Percentiles rank a stretch among this genome's conserved stretches.
These are phyloP conservation scores for Amanita rimosa DNA, from an alignment of 768 basidiomycete species.

Conservation along the genomic window DNA sequence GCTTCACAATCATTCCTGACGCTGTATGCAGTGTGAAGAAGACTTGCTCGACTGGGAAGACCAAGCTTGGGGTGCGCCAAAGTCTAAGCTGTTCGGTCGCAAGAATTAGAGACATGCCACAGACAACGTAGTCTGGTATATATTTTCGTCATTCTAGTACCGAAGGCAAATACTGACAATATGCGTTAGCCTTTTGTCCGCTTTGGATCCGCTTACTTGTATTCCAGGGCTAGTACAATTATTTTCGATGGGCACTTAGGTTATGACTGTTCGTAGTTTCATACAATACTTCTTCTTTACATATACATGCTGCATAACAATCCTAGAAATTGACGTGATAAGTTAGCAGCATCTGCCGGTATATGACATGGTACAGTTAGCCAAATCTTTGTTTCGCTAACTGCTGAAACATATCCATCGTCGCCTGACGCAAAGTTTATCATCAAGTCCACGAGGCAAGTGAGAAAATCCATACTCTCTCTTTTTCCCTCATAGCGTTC, in stretches of 20 bases:
- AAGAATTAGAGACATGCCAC: background rate
- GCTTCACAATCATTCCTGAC: too few species aligned
- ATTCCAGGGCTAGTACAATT: background rate
- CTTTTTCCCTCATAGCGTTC: slow-evolving; percentile 59
- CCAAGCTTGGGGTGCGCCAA: background rate
- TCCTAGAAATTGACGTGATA: background rate
- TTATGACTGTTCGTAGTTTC: background rate
- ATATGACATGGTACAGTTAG: slow-evolving; percentile 18
- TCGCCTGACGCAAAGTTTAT: slow-evolving; percentile 31
- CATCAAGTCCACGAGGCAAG: background rate
- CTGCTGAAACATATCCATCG: slow-evolving; percentile 95
- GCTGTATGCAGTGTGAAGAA: background rate
- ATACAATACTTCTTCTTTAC: background rate
- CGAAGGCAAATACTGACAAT: background rate
- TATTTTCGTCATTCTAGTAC: background rate
- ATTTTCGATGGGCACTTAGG: background rate
- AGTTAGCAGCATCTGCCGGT: background rate
- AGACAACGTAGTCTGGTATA: background rate
- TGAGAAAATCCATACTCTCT: slow-evolving; percentile 31
- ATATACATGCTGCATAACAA: background rate
- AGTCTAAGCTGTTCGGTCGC: background rate
- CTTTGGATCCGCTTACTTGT: background rate
- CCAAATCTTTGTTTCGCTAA: slow-evolving; percentile 86
- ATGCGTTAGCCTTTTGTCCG: background rate
- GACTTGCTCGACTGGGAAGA: background rate